Evolutionary conservation across 768 basidiomycete genomes (phyloP), one percentile per base, ranked within the genome.

Genomic region (Tricholoma hemisulphureum): DNA sequence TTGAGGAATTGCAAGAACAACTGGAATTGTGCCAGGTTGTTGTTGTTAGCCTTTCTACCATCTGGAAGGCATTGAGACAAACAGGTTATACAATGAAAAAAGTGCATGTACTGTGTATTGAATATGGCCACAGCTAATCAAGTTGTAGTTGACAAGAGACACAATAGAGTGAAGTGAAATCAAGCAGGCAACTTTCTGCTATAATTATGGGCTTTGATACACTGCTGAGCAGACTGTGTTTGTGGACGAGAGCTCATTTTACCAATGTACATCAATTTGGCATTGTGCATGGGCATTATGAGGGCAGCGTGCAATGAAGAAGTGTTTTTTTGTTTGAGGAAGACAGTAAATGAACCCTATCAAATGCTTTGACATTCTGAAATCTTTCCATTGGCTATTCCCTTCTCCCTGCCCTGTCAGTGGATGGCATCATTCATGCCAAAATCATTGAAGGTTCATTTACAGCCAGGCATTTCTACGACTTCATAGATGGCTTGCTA

Each of bases 211-310:
- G 21, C n/a, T 35, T 8, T 35, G 61, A n/a, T 67, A 62, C 46
- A 57, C 54, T 4, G 53, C 66, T n/a, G 64, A 68, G 24, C 66
- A 67, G 52, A 67, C 69, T 8, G 66, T 75, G 2, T 75, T 75
- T 53, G 63, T 73, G 1, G 75, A 77, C 54, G 75, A 76, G 53
- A 69, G 65, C 52, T 63, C 67, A 4, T 72, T 66, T 59, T 70
- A 74, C 55, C 62, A 66, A 2, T 59, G 58, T 8, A 72, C 67
- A 3, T 57, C 61, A 2, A 58, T 60, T 14, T 52, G 67, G 3
- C 51, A 53, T 18, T 55, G 34, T 10, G 72, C 63, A 3, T 76
- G 73, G 73, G 65, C 69, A 1, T 62, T 63, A 6, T 45, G 23
- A 10, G 71, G 71, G 1, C 20, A 41, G 31, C 48, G 61, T 13